Percentiles rank a stretch among this genome's conserved stretches.
These are phyloP conservation scores for Penicillium sp. DNA, from an alignment of 2,329 filamentous ascomycete genomes.

Conservation along the genomic window DNA sequence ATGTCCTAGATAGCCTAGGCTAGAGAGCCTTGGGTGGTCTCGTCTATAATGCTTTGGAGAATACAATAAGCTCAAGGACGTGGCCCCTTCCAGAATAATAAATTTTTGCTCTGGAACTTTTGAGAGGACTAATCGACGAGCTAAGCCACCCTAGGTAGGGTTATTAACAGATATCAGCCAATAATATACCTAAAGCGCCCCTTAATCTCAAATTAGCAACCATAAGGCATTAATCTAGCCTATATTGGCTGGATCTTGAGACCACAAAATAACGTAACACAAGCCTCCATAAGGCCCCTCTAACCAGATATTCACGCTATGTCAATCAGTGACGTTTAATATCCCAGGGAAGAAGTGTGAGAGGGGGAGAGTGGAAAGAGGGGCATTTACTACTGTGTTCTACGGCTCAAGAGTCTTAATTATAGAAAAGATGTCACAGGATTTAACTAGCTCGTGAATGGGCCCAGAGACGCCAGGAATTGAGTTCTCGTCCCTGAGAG, in stretches of 20 bases:
- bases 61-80: background rate
- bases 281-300: too few relatives aligned
- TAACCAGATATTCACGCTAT: too few relatives aligned
- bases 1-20: constrained; percentile 5
- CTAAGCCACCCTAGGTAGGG: background rate
- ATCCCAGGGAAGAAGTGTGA: too few relatives aligned
- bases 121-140: constrained; percentile 1
- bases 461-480: too few relatives aligned
- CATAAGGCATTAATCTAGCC: constrained; percentile 1
- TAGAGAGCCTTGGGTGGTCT: constrained; percentile 1
- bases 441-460: too few relatives aligned
- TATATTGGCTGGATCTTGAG: background rate
- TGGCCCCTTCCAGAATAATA: background rate
- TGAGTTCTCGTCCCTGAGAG: too few relatives aligned
- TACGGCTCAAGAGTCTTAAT: too few relatives aligned
- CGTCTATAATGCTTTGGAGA: constrained; percentile 1
- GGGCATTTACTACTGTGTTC: too few relatives aligned
- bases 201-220: background rate
- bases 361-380: too few relatives aligned
- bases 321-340: too few relatives aligned
- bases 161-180: background rate
- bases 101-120: constrained; percentile 1
- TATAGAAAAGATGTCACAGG: too few relatives aligned
- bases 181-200: background rate
- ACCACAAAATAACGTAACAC: too few relatives aligned